Percentiles rank a stretch among this genome's conserved stretches.
Evolutionary conservation across 768 basidiomycete species (phyloP).

Genomic region (Rubroboletus satanas): DNA sequence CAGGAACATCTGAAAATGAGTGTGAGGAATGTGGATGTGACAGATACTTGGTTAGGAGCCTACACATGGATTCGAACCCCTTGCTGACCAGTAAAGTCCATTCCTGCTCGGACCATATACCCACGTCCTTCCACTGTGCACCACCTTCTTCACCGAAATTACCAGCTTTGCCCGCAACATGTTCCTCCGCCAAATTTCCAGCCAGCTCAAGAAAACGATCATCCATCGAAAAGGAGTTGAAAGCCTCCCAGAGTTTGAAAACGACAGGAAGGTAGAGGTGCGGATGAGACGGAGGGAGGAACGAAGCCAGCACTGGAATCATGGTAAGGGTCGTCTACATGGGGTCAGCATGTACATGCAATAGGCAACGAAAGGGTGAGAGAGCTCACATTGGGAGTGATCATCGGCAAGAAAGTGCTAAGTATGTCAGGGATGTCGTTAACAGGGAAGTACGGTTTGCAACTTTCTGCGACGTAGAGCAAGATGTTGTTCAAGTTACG

Average conservation of each 20-base stretch:
- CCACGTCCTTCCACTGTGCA: constrained; percentile 74
- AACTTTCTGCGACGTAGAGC: constrained; percentile 69
- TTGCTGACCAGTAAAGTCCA: constrained; percentile 83
- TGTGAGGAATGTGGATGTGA: constrained; percentile 37
- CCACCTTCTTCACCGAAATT: constrained; percentile 51
- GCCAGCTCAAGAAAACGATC: constrained; percentile 71
- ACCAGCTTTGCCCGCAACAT: constrained; percentile 60
- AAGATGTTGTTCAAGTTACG: constrained; percentile 69
- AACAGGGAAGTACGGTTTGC: constrained; percentile 65
- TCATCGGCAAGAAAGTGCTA: constrained; percentile 60
- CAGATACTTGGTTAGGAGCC: constrained; percentile 2
- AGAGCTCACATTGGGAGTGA: constrained; percentile 63
- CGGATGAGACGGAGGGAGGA: constrained; percentile 64
- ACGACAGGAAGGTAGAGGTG: constrained; percentile 68
- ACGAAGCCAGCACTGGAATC: constrained; percentile 72
- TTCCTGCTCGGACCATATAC: constrained; percentile 83
- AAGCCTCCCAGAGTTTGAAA: constrained; percentile 75
- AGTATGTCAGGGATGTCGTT: constrained; percentile 69
- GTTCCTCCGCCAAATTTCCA: constrained; percentile 67
- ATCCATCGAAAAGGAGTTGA: constrained; percentile 70
- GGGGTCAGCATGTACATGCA: constrained; percentile 1
- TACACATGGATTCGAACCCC: constrained; percentile 77
- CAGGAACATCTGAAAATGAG: constrained; percentile 33
- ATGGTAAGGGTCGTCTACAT: constrained; percentile 63
- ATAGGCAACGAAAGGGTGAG: background rate